Percentiles rank a stretch among this genome's conserved stretches.
Evolutionary conservation across 345 rosid genomes (phyloP).

Genomic region (Eucalyptus urophylla): DNA sequence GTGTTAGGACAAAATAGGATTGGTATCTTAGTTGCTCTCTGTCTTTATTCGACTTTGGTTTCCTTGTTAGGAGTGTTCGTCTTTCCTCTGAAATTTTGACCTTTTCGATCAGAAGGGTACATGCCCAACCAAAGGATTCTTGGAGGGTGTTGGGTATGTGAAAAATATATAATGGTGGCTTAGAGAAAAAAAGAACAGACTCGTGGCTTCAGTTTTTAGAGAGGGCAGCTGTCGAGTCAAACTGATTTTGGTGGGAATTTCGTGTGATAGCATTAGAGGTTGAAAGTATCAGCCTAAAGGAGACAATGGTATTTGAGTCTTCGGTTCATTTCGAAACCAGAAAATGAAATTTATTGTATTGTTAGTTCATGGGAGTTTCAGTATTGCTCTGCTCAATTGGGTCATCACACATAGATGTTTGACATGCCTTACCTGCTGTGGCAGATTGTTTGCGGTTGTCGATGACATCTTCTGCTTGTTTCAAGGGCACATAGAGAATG

Average conservation of each 20-base stretch:
- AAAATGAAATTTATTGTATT: neutral
- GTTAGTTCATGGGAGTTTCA: neutral
- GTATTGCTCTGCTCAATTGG: neutral
- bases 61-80: neutral
- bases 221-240: neutral
- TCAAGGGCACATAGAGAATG: conserved; percentile 88
- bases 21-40: neutral
- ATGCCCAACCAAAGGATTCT: neutral
- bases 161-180: neutral
- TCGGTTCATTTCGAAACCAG: neutral
- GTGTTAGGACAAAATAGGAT: neutral
- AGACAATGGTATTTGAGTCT: neutral
- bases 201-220: neutral
- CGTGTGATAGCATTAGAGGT: neutral
- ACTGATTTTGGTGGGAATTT: neutral
- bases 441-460: conserved; percentile 77
- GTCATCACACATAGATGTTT: neutral
- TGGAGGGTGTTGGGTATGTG: neutral
- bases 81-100: neutral
- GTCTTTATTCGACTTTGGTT: neutral
- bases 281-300: neutral
- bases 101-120: neutral
- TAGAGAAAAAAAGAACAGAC: neutral
- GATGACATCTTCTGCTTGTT: conserved; percentile 95
- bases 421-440: neutral